Base-by-base conservation (phyloP, 2,329 filamentous ascomycete genomes). In the Alternaria dauci region DNA sequence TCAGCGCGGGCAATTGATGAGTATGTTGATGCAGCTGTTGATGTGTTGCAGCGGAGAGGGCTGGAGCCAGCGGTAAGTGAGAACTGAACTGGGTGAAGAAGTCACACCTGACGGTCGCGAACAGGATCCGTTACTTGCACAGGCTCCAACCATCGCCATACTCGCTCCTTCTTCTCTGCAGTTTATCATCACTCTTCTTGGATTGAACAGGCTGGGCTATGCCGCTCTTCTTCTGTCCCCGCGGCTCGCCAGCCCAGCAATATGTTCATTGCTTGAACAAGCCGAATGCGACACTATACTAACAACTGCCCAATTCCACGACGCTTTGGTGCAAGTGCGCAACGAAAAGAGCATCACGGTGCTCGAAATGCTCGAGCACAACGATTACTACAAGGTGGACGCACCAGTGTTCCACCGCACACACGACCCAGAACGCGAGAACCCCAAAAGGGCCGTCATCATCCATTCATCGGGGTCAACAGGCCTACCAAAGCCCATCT, bases 401-500 rank as follows among this genome's bases (percentile, higher is more conserved):
- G 63, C 63, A 20, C 66, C 70, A 9, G 46, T 42, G 5, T 63
- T 67, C 62, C 55, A 53, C 23, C 61, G 67, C 28, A 18, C 57
- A 18, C 68, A 68, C 73, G 79, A 57, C 23, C 57, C 63, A 1
- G 25, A 59, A 9, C 59, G 58, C 11, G 70, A 72, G 52, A 57
- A 76, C 71, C 3, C 80, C 75, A 78, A 83, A 82, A 50, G 78
- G 3, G 58, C 66, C 9, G 62, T 73, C 38, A 72, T 72, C 38
- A 71, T 85, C n/a, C 82, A 85, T 64, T 83, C 82, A 2, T 81
- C 79, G 18, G 87, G 88, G 8, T 87, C 84, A 0, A 89, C 88
- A 0, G 87, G 87, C 0, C 78, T 89, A 0, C 88, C 88, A 0
- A 89, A 89, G 62, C 87, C 87, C 0, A 88, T 90, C 46, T 87